phyloP scores from a whole-genome alignment of 768 basidiomycete species.

The Calocybe gangraenosa region DNA sequence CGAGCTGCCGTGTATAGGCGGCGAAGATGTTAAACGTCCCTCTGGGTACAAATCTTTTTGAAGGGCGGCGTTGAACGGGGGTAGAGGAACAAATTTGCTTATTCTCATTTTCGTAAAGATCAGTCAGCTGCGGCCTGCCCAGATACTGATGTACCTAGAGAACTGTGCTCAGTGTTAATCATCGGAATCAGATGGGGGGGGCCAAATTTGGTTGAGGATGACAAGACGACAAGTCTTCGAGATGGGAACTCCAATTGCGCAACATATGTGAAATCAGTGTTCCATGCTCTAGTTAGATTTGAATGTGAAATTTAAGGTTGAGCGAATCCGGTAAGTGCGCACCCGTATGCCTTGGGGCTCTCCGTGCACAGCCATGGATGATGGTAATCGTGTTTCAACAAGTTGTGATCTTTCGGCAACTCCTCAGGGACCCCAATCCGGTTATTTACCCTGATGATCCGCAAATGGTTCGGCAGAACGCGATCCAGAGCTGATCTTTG shows the following conservation, averaged over 20 bases:
- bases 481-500: not conserved
- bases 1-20: not conserved
- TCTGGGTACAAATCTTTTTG: not conserved
- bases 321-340: constrained; percentile 7
- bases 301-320: not conserved
- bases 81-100: not conserved
- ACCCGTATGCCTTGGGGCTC: constrained; percentile 1
- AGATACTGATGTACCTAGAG: not conserved
- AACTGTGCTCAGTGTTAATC: not conserved
- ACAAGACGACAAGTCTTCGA: not conserved
- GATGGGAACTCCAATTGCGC: not conserved
- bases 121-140: not conserved
- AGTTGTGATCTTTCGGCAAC: constrained; percentile 1
- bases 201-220: not conserved
- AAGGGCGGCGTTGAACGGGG: too few relatives aligned
- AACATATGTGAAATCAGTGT: not conserved
- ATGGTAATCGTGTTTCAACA: constrained; percentile 10
- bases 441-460: constrained; percentile 11
- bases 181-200: not conserved
- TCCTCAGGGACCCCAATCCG: constrained; percentile 4
- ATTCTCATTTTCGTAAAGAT: not conserved
- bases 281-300: not conserved
- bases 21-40: not conserved
- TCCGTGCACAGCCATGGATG: constrained; percentile 15
- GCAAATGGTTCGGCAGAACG: not conserved